Base-by-base conservation (phyloP, 2,329 filamentous ascomycete species). In the Venturia pyrina region DNA sequence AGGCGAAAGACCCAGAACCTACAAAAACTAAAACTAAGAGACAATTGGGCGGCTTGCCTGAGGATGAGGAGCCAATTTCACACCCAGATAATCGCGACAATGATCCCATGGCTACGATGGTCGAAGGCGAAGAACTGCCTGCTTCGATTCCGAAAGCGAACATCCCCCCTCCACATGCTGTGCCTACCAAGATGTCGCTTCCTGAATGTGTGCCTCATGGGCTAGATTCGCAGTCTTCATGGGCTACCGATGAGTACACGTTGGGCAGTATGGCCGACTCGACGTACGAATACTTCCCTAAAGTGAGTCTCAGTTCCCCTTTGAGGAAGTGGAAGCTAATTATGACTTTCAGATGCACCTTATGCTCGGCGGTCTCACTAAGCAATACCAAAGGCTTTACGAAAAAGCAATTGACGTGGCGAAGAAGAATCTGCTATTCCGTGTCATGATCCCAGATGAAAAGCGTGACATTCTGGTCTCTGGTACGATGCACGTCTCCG, bases 171-270 rank as follows among this genome's bases (percentile, higher is more conserved):
- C 32, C 48, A 13, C 28, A 19, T 15, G 40, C 24, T 63, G 17
- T 10, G 15, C 28, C 53, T 34, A 37, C 32, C 6, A 37, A 34
- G 17, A 21, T 53, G 21, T 28, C 48, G 28, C 53, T 59, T 19
- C 62, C 63, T 17, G 62, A 65, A n/a, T 90, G 87, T 72, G 76
- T 81, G 21, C 79, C 82, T 1, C 86, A 89, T 69, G 85, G 85
- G 4, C 79, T 92, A 15, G 80, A 78, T 2, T 77, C 77, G 0
- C 71, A 81, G 1, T 79, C 77, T 13, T 76, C 77, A 17, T 78
- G 76, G 66, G 78, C 79, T 2, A 70, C 72, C 50, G 80, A 87
- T 67, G 74, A 76, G 43, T 77, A 69, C 68, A 73, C 72, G 0
- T 67, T 76, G 28, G 74, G 72, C 24, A 72, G 71, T n/a, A 72